Evolutionary conservation across 2,329 filamentous ascomycete genomes (phyloP), one percentile per base, ranked within the genome.

Genomic region (Neophaeococcomyces mojaviensis): DNA sequence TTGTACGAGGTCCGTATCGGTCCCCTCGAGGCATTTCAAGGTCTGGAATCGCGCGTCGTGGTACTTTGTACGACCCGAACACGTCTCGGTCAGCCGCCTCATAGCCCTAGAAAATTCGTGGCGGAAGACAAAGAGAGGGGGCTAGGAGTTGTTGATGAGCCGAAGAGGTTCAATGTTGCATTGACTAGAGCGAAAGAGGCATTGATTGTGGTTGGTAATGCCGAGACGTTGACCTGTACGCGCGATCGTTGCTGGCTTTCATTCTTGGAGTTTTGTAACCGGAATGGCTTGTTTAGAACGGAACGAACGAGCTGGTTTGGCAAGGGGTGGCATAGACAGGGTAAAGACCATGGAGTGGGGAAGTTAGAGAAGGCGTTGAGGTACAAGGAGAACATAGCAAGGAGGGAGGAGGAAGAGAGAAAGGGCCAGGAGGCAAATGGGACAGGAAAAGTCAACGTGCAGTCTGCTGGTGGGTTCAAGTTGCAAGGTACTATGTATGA

Each of bases 21-120:
- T 2, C 69, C 69, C 2, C 55, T 70, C 28, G 69, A 71, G 47
- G 68, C 67, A 16, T 71, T 70, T 40, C 69, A 71, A 49, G 69
- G 69, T 0, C 57, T 70, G 4, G 69, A 72, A 51, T 64, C 61
- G 35, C 58, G 66, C 9, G 63, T 69, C 24, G 63, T 71, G 12
- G 67, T 71, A 38, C 53, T 72, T 5, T 71, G 68, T 49, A 71
- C 68, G 2, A 71, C 68, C 33, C 54, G 68, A 19, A 58, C 56
- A 4, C 48, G 56, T 4, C 22, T 39, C 15, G 48, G 44, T 20
- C 44, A 33, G 9, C 16, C 12, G n/a, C 28, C 15, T 13, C 41
- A 44, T 18, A 28, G 50, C 2, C 49, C 48, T 10, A 47, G 26
- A n/a, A 46, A 47, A 12, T 58, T 55, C 33, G 46, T 58, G 3